Percentiles rank a stretch among this genome's conserved stretches.
Conservation (phyloP, 352 stramenopile genomes). For the Pythium aquatile region DNA sequence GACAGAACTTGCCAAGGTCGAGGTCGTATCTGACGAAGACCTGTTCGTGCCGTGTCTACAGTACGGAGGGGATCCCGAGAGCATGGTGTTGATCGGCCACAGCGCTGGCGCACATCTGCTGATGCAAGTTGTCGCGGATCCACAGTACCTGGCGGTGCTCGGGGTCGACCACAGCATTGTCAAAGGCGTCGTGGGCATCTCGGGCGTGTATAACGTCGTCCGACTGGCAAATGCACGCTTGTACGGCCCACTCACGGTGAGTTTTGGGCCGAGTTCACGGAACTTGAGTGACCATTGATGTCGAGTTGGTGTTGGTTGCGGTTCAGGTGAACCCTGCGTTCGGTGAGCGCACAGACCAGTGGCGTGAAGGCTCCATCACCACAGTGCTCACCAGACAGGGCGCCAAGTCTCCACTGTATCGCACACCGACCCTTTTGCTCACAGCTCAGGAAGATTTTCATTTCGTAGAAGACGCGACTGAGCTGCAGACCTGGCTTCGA, state of each 20-base stretch:
- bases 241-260: slow-evolving; percentile 62
- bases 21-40: neutral
- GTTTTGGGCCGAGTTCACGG: neutral
- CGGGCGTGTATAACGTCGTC: slow-evolving; percentile 86
- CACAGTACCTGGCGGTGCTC: slow-evolving; percentile 40
- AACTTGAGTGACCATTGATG: neutral
- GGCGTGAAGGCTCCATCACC: slow-evolving; percentile 67
- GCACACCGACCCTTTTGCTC: slow-evolving; percentile 55
- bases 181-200: slow-evolving; percentile 66
- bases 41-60: slow-evolving; percentile 16
- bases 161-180: slow-evolving; percentile 42
- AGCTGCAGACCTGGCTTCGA: slow-evolving; percentile 62
- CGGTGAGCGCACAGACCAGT: slow-evolving; percentile 58
- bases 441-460: slow-evolving; percentile 82
- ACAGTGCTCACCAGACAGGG: slow-evolving; percentile 42
- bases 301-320: neutral
- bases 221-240: slow-evolving; percentile 69
- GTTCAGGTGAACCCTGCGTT: slow-evolving; percentile 58
- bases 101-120: slow-evolving; percentile 79
- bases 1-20: neutral
- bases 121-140: slow-evolving; percentile 66
- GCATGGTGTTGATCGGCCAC: slow-evolving; percentile 64
- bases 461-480: slow-evolving; percentile 64
- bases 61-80: slow-evolving; percentile 70
- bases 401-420: slow-evolving; percentile 39